phyloP scores from a whole-genome alignment of 768 basidiomycete species.

The Lentinula boryana region DNA sequence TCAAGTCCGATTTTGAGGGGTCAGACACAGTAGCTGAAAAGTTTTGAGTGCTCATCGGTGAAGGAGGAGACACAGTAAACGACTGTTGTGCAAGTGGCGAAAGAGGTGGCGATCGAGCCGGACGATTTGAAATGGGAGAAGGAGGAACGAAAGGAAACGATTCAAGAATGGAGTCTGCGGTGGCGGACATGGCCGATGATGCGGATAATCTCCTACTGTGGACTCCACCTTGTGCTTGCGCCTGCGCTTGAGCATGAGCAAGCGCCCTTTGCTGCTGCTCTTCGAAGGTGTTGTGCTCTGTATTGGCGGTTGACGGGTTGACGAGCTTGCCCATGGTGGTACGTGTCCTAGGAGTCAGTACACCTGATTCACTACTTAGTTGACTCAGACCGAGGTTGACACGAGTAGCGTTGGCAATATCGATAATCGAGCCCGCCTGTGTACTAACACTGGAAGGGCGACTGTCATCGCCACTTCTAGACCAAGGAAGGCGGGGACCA shows the following conservation, averaged over 20 bases:
- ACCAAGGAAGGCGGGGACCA: conserved; percentile 36
- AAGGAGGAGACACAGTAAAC: conserved; percentile 23
- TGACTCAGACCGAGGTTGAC: conserved; percentile 54
- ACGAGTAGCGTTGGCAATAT: conserved; percentile 61
- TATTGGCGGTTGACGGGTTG: conserved; percentile 30
- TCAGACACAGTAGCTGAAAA: conserved; percentile 13
- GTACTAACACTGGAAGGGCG: conserved; percentile 60
- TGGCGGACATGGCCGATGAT: conserved; percentile 59
- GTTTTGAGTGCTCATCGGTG: conserved; percentile 10
- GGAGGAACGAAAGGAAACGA: conserved; percentile 88
- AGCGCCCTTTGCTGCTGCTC: conserved; percentile 65
- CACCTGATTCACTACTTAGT: conserved; percentile 19
- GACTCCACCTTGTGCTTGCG: conserved; percentile 44
- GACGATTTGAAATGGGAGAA: conserved; percentile 81
- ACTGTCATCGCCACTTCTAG: conserved; percentile 28
- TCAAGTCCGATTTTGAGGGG: conserved; percentile 4
- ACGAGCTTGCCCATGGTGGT: conserved; percentile 62
- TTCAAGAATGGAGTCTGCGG: conserved; percentile 81
- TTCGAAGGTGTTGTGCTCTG: conserved; percentile 34
- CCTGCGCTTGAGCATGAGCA: conserved; percentile 55
- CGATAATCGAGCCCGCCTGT: conserved; percentile 52
- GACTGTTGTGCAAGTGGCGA: conserved; percentile 65
- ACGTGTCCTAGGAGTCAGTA: conserved; percentile 36
- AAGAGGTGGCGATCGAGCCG: conserved; percentile 66
- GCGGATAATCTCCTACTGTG: conserved; percentile 48